These are phyloP conservation scores for Tuber aestivum DNA, from an alignment of 495 filamentous ascomycete species.

Conservation along the genomic window DNA sequence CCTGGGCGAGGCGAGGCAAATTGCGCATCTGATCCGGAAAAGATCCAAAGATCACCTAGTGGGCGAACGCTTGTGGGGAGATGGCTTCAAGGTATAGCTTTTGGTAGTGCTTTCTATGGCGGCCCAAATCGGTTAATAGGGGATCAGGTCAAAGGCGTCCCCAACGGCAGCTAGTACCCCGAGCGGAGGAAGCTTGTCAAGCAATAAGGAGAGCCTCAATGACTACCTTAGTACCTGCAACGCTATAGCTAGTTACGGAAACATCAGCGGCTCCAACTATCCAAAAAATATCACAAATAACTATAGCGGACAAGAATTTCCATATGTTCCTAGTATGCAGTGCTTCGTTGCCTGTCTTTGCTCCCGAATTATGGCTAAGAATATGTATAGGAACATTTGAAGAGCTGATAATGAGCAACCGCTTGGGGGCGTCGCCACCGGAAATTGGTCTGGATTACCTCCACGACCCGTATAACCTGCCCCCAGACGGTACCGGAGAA, in stretches of 20 bases:
- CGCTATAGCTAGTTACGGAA: too few species aligned
- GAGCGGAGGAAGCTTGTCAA: too few species aligned
- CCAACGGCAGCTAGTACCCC: too few species aligned
- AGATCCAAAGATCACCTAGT: not conserved
- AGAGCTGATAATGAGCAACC: not conserved
- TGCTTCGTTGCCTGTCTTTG: not conserved
- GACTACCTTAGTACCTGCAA: not conserved
- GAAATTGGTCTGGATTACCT: not conserved
- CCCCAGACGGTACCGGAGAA: not conserved
- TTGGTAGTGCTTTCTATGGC: not conserved
- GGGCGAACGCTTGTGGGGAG: not conserved
- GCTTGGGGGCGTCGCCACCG: not conserved
- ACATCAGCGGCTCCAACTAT: too few species aligned
- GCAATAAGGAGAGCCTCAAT: not conserved
- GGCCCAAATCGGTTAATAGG: not conserved
- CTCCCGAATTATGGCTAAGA: not conserved
- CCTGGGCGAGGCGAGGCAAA: not conserved
- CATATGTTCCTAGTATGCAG: not conserved
- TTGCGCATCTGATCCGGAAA: not conserved
- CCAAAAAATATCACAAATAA: not conserved
- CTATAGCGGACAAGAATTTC: not conserved
- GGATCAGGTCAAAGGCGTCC: not conserved
- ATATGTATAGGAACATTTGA: slow-evolving; percentile 33
- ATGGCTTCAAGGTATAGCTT: not conserved
- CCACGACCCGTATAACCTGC: not conserved